Percentiles rank a stretch among this genome's conserved stretches.
Evolutionary conservation across 1,139 yeast species (phyloP).

Genomic region (Hyphopichia khmerensis): DNA sequence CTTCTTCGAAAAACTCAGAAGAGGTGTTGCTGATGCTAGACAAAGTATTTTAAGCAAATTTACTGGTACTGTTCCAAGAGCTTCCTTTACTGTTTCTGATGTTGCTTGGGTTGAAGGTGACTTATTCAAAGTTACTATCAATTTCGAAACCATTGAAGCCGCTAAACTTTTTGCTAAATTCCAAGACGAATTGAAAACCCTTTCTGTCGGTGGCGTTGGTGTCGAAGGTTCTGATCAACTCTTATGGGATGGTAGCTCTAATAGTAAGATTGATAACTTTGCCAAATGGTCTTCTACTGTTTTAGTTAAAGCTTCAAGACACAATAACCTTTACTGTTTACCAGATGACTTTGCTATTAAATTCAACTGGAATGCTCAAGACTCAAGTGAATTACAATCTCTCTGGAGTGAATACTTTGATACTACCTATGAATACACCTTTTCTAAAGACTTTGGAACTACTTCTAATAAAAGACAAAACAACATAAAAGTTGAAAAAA

Average conservation of each 20-base stretch:
- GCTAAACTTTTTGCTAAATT: constrained; percentile 20
- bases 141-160: constrained; percentile 21
- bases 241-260: constrained; percentile 15
- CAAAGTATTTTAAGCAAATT: constrained; percentile 6
- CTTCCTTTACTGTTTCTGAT: constrained; percentile 25
- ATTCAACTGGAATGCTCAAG: constrained; percentile 16
- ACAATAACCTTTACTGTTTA: constrained; percentile 26
- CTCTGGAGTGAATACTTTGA: constrained; percentile 17
- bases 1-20: constrained; percentile 3
- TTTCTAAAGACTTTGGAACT: constrained; percentile 11
- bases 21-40: constrained; percentile 1
- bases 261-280: constrained; percentile 21
- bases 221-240: constrained; percentile 11
- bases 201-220: constrained; percentile 19
- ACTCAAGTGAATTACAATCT: constrained; percentile 11
- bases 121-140: constrained; percentile 27
- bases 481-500: constrained; percentile 8
- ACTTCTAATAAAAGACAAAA: constrained; percentile 5
- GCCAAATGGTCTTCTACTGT: constrained; percentile 28
- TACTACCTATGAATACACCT: constrained; percentile 16
- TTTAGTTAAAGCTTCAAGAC: constrained; percentile 19
- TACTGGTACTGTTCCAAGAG: constrained; percentile 22
- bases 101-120: constrained; percentile 23
- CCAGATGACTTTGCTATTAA: constrained; percentile 27
- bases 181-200: constrained; percentile 18